These are phyloP conservation scores for Ananas comosus DNA, from an alignment of 176 grass and related monocot species.

Conservation along the genomic window DNA sequence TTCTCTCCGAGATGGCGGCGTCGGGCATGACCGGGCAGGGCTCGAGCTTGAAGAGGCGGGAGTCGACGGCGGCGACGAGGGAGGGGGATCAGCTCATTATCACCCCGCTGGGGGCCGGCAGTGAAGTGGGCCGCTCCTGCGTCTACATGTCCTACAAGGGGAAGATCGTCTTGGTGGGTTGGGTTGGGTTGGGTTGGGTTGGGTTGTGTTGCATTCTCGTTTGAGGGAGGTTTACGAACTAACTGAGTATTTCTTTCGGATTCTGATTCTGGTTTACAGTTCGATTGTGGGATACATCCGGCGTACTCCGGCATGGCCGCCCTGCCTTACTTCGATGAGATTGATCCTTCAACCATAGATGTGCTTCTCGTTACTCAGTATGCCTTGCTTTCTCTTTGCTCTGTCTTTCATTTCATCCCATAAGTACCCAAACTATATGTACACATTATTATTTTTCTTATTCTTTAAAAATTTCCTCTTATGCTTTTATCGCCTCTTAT, in stretches of 20 bases:
- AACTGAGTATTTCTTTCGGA: not conserved
- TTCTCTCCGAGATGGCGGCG: not conserved
- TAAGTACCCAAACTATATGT: too few species aligned
- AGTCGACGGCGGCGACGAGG: slow-evolving; percentile 11
- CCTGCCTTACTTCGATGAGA: slow-evolving; percentile 93
- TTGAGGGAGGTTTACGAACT: not conserved
- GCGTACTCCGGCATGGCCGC: slow-evolving; percentile 81
- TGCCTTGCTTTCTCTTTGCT: not conserved
- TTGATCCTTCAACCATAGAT: slow-evolving; percentile 84
- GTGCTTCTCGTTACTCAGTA: slow-evolving; percentile 94
- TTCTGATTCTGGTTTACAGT: slow-evolving; percentile 27
- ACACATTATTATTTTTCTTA: too few species aligned
- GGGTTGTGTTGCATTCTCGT: not conserved
- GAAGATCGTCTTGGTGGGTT: slow-evolving; percentile 62
- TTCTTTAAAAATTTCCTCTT: too few species aligned
- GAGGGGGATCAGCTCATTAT: slow-evolving; percentile 68
- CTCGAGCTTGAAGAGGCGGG: not conserved
- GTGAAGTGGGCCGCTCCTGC: slow-evolving; percentile 92
- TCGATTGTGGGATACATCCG: slow-evolving; percentile 96
- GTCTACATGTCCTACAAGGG: slow-evolving; percentile 95
- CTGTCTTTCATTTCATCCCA: not conserved
- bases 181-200: too few species aligned
- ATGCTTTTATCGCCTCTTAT: too few species aligned
- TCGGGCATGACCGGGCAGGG: not conserved
- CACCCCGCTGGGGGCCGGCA: slow-evolving; percentile 81